Base-by-base conservation (phyloP, 768 basidiomycete species). In the Xanthoconium purpureum region DNA sequence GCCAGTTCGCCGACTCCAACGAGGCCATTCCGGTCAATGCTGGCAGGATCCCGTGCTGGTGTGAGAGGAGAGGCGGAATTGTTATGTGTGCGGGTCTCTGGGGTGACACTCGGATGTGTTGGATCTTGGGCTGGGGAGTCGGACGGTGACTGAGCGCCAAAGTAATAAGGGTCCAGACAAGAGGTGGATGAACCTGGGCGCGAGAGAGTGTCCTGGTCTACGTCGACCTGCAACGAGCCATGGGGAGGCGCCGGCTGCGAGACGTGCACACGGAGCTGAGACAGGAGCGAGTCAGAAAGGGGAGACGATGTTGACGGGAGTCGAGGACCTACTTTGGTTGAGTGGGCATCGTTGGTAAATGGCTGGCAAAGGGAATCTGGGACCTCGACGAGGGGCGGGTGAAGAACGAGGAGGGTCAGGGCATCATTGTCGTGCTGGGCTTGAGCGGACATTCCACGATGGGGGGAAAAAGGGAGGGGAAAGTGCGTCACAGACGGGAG, bases 1-100 rank as follows among this genome's bases (percentile, higher is more conserved):
- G 94, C 78, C 33, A 98, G 83, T 73, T 99, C 97, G 37, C 97
- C 97, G 6, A 98, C 90, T 28, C 97, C 97, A 51, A 98, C 84
- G 39, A 98, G 84, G 37, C 85, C 89, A 17, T 84, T 81, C 55
- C 97, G 81, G 75, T 98, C 94, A 58, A 94, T 93, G 62, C 76
- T 70, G 20, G 89, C 84, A 20, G 89, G 88, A 74, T 93, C 87
- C 56, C 83, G 80, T 35, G 80, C 85, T 10, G 91, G 91, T 0
- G 91, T 71, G n/a, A 83, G 74, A 2, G 91, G 91, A 0, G 89
- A 39, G 20, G 89, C 29, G 20, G 83, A 85, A 59, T 86, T 83
- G 47, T 70, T 70, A 39, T 72, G 60, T 32, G 70, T 67, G 42
- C 74, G 75, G 45, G 80, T 80, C 61, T 89, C 88, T 35, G 88